Base-by-base conservation (phyloP, 2,329 filamentous ascomycete genomes). In the Neurospora crassa region DNA sequence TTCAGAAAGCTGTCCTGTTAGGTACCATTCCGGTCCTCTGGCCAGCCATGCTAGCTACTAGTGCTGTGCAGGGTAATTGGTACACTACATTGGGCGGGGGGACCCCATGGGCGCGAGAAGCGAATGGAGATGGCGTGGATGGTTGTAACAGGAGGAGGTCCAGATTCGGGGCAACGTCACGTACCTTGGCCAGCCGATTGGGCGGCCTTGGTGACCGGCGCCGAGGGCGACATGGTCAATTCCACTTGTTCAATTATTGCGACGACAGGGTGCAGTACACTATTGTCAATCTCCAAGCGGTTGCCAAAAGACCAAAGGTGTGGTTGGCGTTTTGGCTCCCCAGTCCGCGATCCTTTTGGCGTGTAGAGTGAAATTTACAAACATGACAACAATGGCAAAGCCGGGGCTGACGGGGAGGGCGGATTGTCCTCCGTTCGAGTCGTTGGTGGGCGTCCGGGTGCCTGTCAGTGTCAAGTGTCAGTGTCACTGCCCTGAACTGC, bases 201-300 rank as follows among this genome's bases (percentile, higher is more conserved):
- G 70, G 76, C 74, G 67, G 76, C 72, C 53, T 74, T 74, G 67
- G 72, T 74, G 67, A 74, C 71, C 71, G 76, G 73, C 68, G 74
- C 77, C 70, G 77, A 73, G 71, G 82, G 82, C 70, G 82, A 83
- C 83, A 84, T 84, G 75, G 74, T 72, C 24, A 59, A 24, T 37
- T 37, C 7, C 34, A 37, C 34, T 37, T 37, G 34, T 37, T 59
- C 47, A 34, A 59, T 34, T 59, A 59, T 34, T 59, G 6, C 24
- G 24, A 59, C 24, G 47, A 59, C 29, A 59, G 6, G 34, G 47
- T 29, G 12, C 6, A 16, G 42, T 45, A 45, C n/a, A 18, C 5
- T n/a, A 10, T 10, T n/a, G 42, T 45, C 42, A 24, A 59, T 59
- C 47, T 34, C 24, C 16, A 3, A 16, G 20, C 20, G 20, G 47